phyloP scores from a whole-genome alignment of 768 basidiomycete genomes.

The Lentinula sp. region DNA sequence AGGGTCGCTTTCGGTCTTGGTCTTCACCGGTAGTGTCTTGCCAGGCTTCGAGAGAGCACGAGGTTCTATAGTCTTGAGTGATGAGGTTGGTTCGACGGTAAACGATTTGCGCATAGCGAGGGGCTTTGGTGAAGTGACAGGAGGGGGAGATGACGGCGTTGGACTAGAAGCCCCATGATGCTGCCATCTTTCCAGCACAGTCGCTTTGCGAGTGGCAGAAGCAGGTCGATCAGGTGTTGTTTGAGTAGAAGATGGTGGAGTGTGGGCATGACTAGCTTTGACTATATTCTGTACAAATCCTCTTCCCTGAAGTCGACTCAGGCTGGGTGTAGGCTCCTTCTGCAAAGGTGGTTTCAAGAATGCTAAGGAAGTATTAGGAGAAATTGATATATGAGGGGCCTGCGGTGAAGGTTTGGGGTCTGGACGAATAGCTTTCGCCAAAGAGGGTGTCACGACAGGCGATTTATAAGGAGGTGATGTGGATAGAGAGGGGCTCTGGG shows the following conservation, averaged over 20 bases:
- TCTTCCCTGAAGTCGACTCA: slow-evolving; percentile 76
- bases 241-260: slow-evolving; percentile 25
- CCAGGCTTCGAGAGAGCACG: slow-evolving; percentile 21
- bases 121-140: slow-evolving; percentile 26
- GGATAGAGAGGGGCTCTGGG: neutral
- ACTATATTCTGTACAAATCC: slow-evolving; percentile 85
- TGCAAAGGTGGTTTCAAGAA: slow-evolving; percentile 49
- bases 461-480: slow-evolving; percentile 26
- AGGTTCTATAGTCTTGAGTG: slow-evolving; percentile 2
- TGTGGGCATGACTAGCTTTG: slow-evolving; percentile 54
- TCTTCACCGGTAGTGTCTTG: slow-evolving; percentile 12
- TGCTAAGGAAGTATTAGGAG: slow-evolving; percentile 43
- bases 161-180: slow-evolving; percentile 23
- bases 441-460: slow-evolving; percentile 30
- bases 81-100: slow-evolving; percentile 21
- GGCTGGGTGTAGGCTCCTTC: slow-evolving; percentile 77
- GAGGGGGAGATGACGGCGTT: slow-evolving; percentile 28
- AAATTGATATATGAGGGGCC: slow-evolving; percentile 36
- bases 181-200: slow-evolving; percentile 74
- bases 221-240: slow-evolving; percentile 25
- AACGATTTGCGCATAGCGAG: slow-evolving; percentile 32
- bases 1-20: neutral
- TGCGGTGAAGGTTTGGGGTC: slow-evolving; percentile 37
- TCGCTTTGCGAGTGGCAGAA: slow-evolving; percentile 32
- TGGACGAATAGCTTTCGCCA: slow-evolving; percentile 50